Conservation (phyloP, 73 alveolate species). For the Breviolum minutum region DNA sequence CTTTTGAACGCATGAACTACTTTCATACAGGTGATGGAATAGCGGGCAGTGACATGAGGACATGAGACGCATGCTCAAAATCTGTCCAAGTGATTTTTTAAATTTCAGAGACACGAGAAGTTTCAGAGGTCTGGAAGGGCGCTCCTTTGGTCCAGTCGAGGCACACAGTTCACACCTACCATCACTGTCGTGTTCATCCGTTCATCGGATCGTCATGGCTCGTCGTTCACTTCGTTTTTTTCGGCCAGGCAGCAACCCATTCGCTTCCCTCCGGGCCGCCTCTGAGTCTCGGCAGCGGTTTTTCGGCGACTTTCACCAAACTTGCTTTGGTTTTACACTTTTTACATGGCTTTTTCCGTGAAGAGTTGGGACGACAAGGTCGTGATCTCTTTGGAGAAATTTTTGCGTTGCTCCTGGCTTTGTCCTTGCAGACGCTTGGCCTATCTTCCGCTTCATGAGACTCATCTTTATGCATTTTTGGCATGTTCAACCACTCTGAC, state of each 20-base stretch:
- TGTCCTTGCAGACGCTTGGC: constrained; percentile 51
- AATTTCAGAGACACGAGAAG: not conserved
- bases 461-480: no score
- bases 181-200: not conserved
- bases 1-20: not conserved
- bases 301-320: no score
- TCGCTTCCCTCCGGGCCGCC: constrained; percentile 63
- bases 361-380: no score
- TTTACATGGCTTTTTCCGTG: no score
- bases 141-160: constrained; percentile 89
- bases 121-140: constrained; percentile 73
- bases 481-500: no score
- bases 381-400: constrained; percentile 44
- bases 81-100: not conserved
- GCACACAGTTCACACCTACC: not conserved
- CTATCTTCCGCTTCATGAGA: no score
- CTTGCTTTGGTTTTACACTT: no score
- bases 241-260: constrained; percentile 74
- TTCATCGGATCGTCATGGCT: no score
- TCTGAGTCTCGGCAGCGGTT: not conserved
- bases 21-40: not conserved
- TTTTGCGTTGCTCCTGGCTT: constrained; percentile 72
- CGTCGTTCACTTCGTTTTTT: no score
- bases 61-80: no score
- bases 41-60: not conserved